Percentiles rank a stretch among this genome's conserved stretches.
Evolutionary conservation across 306 rosid genomes (phyloP).

Genomic region (Prosopis cineraria): DNA sequence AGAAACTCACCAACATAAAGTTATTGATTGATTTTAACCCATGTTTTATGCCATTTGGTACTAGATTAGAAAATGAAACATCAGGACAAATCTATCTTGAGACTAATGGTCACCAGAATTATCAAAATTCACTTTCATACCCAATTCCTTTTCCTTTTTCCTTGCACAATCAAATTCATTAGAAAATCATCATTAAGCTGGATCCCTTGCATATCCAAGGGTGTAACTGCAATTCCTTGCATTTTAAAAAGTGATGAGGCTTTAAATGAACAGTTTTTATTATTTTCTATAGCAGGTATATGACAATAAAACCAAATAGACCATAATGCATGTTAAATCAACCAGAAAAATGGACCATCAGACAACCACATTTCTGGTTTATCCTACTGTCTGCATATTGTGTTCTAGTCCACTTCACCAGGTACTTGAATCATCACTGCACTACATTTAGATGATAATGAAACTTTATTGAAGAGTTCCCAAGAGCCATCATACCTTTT

Average conservation of each 20-base stretch:
- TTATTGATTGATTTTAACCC: slow-evolving; percentile 12
- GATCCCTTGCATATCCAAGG: neutral
- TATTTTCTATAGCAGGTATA: neutral
- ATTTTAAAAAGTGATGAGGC: neutral
- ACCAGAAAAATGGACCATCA: neutral
- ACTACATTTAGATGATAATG: slow-evolving; percentile 5
- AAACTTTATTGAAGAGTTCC: neutral
- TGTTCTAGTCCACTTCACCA: neutral
- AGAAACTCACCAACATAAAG: slow-evolving; percentile 6
- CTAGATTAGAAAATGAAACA: neutral
- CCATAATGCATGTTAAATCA: neutral
- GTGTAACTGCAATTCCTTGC: neutral
- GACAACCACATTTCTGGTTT: neutral
- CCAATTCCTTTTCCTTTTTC: neutral
- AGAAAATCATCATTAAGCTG: slow-evolving; percentile 1
- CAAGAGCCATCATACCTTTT: slow-evolving; percentile 60
- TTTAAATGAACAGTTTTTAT: neutral
- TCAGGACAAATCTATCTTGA: neutral
- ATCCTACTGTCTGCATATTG: slow-evolving; percentile 9
- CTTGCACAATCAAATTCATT: neutral
- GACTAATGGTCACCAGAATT: neutral
- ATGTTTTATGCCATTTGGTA: neutral
- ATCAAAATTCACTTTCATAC: neutral
- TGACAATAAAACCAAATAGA: neutral
- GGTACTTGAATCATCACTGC: neutral